A percentile compares a stretch with the other conserved stretches of the same genome.
Conservation (phyloP, 129 eudicot species). For the Escallonia herrerae region DNA sequence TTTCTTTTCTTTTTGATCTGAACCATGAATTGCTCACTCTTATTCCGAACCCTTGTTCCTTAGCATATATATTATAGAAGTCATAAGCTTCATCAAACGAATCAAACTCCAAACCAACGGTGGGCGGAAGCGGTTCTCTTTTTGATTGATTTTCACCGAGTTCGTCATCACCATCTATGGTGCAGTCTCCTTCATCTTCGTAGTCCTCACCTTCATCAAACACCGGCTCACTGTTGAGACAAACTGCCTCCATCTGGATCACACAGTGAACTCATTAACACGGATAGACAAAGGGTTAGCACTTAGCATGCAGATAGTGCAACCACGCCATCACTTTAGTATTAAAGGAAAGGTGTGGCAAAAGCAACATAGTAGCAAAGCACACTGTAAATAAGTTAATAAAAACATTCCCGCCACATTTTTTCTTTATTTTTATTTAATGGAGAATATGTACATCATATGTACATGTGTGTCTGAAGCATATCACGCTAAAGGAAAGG, state of each 20-base stretch:
- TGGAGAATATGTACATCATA: too few species aligned
- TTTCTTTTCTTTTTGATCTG: slow-evolving; percentile 35
- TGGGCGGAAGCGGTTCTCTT: slow-evolving; percentile 21
- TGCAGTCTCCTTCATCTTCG: slow-evolving; percentile 21
- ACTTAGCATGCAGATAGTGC: too few species aligned
- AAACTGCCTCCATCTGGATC: slow-evolving; percentile 37
- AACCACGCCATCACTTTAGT: too few species aligned
- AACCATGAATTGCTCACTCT: slow-evolving; percentile 52
- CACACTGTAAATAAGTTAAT: too few species aligned
- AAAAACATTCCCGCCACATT: too few species aligned
- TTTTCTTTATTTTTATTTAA: too few species aligned
- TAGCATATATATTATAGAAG: slow-evolving; percentile 33
- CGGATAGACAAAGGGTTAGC: too few species aligned
- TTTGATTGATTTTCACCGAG: slow-evolving; percentile 2
- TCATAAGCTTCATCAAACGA: slow-evolving; percentile 38
- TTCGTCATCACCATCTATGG: slow-evolving; percentile 17
- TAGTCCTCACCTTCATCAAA: slow-evolving; percentile 30
- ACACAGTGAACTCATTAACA: slow-evolving; percentile 1
- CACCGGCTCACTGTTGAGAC: slow-evolving; percentile 37
- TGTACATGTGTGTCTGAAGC: too few species aligned
- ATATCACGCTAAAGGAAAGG: too few species aligned
- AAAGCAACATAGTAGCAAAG: too few species aligned
- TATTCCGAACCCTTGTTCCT: slow-evolving; percentile 39
- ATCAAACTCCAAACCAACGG: slow-evolving; percentile 36
- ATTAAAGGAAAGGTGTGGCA: neutral